Base-by-base conservation (phyloP, 2,329 filamentous ascomycete species). In the Diaporthe sp. region DNA sequence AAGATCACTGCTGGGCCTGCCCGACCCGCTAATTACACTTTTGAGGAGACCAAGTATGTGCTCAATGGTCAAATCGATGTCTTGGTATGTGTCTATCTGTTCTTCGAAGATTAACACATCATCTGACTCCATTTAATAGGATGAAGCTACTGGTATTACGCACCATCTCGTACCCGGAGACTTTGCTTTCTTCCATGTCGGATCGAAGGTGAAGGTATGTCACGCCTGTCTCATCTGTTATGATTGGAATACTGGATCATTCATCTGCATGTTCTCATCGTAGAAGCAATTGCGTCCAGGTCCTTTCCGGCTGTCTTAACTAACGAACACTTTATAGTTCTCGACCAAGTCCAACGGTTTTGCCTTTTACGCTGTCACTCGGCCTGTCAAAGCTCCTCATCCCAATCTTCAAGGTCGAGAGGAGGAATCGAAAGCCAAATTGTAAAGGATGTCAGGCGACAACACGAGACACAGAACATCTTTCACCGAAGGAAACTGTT, bases 91-190 rank as follows among this genome's bases (percentile, higher is more conserved):
- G 5, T 0, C 9, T 1, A 31, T 31, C 19, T n/a, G 12, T 15
- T 2, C 22, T 1, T 49, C 3, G 1, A 31, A 17, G 6, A 67
- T 3, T 5, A 34, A 17, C 1, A n/a, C 28, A 49, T 15, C 5
- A n/a, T 49, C 61, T 67, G 44, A 67, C 44, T 49, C 28, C 19
- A 19, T 15, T 49, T 8, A 13, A 49, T 15, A 67, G 61, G 61
- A 67, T 4, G 61, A 67, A 12, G 61, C 61, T 37, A 67, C 61
- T 25, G 61, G 61, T 10, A 51, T 67, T n/a, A 67, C 61, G 10
- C 61, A 67, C 42, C 61, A 67, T 49, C 61, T 67, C 61, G 61
- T 67, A 1, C 61, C 61, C 15, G 61, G 61, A n/a, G 61, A 67
- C 28, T 67, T 67, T 37, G 61, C 61, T 34, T 67, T 67, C 61